Evolutionary conservation across 306 rosid species (phyloP).

Genomic region (Cucumis hystrix): DNA sequence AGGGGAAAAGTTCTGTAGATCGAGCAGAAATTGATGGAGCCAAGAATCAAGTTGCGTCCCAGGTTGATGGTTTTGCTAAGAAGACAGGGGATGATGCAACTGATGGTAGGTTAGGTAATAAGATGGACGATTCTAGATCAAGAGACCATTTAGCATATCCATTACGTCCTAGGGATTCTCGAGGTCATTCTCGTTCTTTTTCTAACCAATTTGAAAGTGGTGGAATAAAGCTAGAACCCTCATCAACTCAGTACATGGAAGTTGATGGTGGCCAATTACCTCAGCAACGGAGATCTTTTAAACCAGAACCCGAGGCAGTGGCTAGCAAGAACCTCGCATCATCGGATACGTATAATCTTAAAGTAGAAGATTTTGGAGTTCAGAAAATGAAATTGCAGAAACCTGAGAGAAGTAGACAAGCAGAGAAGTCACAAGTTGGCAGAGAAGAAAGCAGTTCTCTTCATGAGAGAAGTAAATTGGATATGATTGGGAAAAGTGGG

Average conservation of each 20-base stretch:
- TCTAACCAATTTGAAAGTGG: slow-evolving; percentile 67
- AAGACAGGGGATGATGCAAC: slow-evolving; percentile 20
- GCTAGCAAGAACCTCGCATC: slow-evolving; percentile 17
- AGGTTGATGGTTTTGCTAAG: slow-evolving; percentile 17
- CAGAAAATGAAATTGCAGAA: slow-evolving; percentile 46
- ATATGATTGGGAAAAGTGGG: slow-evolving; percentile 27
- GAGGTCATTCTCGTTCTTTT: slow-evolving; percentile 51
- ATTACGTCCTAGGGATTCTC: slow-evolving; percentile 38
- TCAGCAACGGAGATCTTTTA: slow-evolving; percentile 32
- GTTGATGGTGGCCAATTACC: slow-evolving; percentile 31
- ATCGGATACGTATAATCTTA: slow-evolving; percentile 19
- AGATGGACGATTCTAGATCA: slow-evolving; percentile 28
- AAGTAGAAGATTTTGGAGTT: slow-evolving; percentile 34
- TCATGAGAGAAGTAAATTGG: slow-evolving; percentile 31
- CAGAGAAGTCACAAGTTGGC: slow-evolving; percentile 29
- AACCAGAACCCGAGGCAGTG: slow-evolving; percentile 25
- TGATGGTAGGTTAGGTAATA: slow-evolving; percentile 28
- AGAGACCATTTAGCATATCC: slow-evolving; percentile 33
- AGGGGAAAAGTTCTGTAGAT: slow-evolving; percentile 14
- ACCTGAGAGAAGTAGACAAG: slow-evolving; percentile 24
- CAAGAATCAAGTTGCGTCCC: slow-evolving; percentile 16
- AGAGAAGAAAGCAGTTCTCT: slow-evolving; percentile 30
- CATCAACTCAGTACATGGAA: slow-evolving; percentile 20
- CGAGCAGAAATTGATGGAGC: slow-evolving; percentile 19
- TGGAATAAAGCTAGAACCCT: slow-evolving; percentile 38